These are phyloP conservation scores for Hibiscus mutabilis DNA, from an alignment of 345 rosid genomes.

Conservation along the genomic window DNA sequence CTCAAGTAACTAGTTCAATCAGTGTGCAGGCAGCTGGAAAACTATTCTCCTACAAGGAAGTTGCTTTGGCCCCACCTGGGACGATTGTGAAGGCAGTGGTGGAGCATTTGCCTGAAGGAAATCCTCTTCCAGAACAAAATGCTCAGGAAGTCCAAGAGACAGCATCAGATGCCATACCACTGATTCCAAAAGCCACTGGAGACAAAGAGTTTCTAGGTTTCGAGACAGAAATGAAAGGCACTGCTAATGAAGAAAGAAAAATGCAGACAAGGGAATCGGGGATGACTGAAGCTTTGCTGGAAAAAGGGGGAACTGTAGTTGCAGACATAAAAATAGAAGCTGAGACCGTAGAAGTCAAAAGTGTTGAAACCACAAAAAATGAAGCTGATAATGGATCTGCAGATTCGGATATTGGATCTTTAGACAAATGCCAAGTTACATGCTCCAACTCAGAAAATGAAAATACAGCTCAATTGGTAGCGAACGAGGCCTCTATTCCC, in stretches of 20 bases:
- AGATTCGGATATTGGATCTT: constrained; percentile 21
- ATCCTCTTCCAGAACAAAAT: constrained; percentile 24
- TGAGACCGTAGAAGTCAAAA: constrained; percentile 19
- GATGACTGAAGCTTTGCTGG: constrained; percentile 22
- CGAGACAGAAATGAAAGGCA: neutral
- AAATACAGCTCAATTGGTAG: constrained; percentile 19
- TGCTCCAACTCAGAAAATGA: constrained; percentile 27
- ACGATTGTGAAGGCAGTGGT: constrained; percentile 77
- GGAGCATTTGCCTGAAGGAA: constrained; percentile 60
- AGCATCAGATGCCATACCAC: constrained; percentile 17
- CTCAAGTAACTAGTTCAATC: constrained; percentile 41
- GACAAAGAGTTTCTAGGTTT: constrained; percentile 16
- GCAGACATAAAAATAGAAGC: constrained; percentile 24
- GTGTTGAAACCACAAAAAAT: constrained; percentile 21
- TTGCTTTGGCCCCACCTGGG: constrained; percentile 96
- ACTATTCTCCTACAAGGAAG: constrained; percentile 94
- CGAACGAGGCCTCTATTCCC: constrained; percentile 30
- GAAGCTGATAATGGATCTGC: constrained; percentile 24
- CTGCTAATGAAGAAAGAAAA: constrained; percentile 17
- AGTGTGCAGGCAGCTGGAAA: constrained; percentile 75
- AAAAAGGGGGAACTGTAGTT: constrained; percentile 16
- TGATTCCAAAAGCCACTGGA: constrained; percentile 25
- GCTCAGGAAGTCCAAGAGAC: constrained; percentile 28
- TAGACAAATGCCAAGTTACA: constrained; percentile 23
- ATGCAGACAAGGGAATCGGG: constrained; percentile 8